A percentile compares a stretch with the other conserved stretches of the same genome.
phyloP scores from a whole-genome alignment of 768 basidiomycete species.

The Lepiota venenata region DNA sequence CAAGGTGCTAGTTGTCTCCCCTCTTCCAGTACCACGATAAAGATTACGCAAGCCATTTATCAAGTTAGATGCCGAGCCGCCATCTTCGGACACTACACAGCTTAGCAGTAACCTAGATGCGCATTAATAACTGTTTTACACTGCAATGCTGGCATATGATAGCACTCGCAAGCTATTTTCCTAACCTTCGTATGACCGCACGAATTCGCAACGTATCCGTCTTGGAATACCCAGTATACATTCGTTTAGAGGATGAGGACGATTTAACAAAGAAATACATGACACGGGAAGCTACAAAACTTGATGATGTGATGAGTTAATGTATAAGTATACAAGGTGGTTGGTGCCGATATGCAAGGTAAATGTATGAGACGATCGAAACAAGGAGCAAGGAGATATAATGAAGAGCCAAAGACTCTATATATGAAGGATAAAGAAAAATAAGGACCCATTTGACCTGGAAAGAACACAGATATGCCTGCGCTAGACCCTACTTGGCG shows the following conservation, averaged over 20 bases:
- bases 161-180: background rate
- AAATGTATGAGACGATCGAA: background rate
- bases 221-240: too few species aligned
- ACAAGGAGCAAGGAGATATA: conserved; percentile 5
- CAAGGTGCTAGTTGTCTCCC: background rate
- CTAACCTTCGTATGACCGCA: too few species aligned
- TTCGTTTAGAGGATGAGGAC: too few species aligned
- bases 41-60: background rate
- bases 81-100: background rate
- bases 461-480: background rate
- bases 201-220: too few species aligned
- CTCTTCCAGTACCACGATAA: background rate
- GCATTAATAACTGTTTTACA: background rate
- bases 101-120: background rate
- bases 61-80: background rate
- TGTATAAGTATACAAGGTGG: conserved; percentile 12
- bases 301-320: conserved; percentile 1
- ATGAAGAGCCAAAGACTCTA: background rate
- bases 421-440: conserved; percentile 2
- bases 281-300: background rate
- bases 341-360: background rate
- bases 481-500: too few species aligned
- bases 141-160: background rate
- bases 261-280: background rate
- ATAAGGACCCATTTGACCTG: conserved; percentile 1